Conservation (phyloP, 78 protist species). For the Tieghemostelium lacteum region DNA sequence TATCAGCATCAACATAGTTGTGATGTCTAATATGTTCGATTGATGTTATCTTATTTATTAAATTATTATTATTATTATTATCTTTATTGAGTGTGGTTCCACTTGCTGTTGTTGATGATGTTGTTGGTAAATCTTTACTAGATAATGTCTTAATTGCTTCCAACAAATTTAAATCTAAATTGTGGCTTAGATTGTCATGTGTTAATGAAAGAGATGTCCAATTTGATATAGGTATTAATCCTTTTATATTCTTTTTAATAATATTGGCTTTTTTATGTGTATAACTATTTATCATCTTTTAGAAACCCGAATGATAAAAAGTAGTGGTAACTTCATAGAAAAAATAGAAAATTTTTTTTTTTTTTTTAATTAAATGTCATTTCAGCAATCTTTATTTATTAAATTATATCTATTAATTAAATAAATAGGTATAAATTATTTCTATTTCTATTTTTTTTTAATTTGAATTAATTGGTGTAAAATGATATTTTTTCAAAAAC, state of each 20-base stretch:
- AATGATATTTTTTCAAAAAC: too few relatives aligned
- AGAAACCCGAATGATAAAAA: too few relatives aligned
- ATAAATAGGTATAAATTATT: too few relatives aligned
- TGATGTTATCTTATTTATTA: not conserved
- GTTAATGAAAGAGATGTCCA: conserved; percentile 33
- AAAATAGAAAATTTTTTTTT: too few relatives aligned
- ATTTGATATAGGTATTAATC: conserved; percentile 8
- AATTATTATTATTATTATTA: not conserved
- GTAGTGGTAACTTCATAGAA: not conserved
- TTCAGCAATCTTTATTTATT: too few relatives aligned
- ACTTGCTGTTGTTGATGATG: too few relatives aligned
- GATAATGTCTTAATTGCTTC: not conserved
- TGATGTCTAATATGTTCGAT: not conserved
- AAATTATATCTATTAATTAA: too few relatives aligned
- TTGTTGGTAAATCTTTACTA: too few relatives aligned
- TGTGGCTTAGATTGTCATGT: conserved; percentile 51
- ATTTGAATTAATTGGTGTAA: too few relatives aligned
- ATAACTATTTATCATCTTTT: not conserved
- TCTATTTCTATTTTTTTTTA: too few relatives aligned
- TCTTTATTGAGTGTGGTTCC: not conserved
- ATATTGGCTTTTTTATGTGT: conserved; percentile 37
- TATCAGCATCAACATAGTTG: not conserved
- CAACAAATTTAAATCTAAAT: conserved; percentile 14
- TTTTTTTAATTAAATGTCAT: too few relatives aligned
- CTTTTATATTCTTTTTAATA: conserved; percentile 7